Evolutionary conservation across 2,329 filamentous ascomycete species (phyloP).

Genomic region (Graphilbum sp.): DNA sequence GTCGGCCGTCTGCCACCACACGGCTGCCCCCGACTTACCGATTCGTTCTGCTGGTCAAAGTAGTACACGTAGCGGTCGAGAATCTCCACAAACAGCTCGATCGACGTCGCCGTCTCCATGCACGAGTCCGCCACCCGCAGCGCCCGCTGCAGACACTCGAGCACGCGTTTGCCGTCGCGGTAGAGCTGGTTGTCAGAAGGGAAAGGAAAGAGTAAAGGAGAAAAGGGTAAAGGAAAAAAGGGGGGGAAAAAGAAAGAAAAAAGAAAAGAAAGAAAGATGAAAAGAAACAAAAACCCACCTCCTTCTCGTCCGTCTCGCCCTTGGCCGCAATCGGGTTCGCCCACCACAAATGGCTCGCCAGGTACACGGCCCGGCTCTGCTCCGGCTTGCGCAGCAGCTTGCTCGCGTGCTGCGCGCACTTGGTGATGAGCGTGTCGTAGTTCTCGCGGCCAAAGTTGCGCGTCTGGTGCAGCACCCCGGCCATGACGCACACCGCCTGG

Average conservation of each 20-base stretch:
- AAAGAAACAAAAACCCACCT: no score
- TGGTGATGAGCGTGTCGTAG: slow-evolving; percentile 96
- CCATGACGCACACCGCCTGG: slow-evolving; percentile 91
- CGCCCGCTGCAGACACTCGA: slow-evolving; percentile 90
- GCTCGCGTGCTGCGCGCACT: slow-evolving; percentile 89
- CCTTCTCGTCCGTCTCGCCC: slow-evolving; percentile 65
- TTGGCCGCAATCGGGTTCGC: slow-evolving; percentile 66
- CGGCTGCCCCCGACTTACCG: no score
- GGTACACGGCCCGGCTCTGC: slow-evolving; percentile 89
- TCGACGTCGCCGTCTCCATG: slow-evolving; percentile 95
- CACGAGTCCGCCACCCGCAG: slow-evolving; percentile 93
- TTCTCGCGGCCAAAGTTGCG: slow-evolving; percentile 91
- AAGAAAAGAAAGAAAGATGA: no score
- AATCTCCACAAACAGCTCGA: slow-evolving; percentile 97
- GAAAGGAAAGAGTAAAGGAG: no score
- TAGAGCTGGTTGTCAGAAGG: slow-evolving; percentile 54
- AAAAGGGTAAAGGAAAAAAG: no score
- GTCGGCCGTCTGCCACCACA: no score
- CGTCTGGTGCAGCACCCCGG: slow-evolving; percentile 73
- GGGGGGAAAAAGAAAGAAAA: no score
- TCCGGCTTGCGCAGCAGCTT: slow-evolving; percentile 96
- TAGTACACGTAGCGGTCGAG: slow-evolving; percentile 98
- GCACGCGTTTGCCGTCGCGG: slow-evolving; percentile 88
- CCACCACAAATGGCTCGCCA: slow-evolving; percentile 98
- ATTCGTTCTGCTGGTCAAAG: slow-evolving; percentile 98